Base-by-base conservation (phyloP, 2,329 filamentous ascomycete genomes). In the Cytospora chrysosperma region DNA sequence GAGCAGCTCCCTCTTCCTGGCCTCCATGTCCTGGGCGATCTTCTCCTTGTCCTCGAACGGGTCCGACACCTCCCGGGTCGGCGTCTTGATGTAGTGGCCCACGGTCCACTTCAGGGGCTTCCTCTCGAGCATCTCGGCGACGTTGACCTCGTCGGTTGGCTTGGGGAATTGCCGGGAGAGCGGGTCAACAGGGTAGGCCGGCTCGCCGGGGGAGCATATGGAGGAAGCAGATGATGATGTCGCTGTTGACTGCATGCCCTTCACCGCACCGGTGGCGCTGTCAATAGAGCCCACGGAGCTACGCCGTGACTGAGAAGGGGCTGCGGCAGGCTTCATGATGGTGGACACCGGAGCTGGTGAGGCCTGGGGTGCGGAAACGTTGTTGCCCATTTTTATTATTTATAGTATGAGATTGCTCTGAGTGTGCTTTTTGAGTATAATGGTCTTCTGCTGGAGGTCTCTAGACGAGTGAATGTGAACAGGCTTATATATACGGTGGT, bases 1-100 rank as follows among this genome's bases (percentile, higher is more conserved):
- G 19, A 81, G 75, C 19, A 85, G 73, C 37, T 81, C 75, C 64
- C 70, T 73, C 76, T 85, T 85, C 30, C 76, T 76, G 40, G 76
- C 75, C 59, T 81, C 80, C 47, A 84, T 75, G 53, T 79, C 76
- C 64, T 71, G 72, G 19, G 72, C 72, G 47, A 75, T 73, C 63
- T 73, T 71, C 53, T 77, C 76, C 53, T 74, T 71, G 63, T 74
- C 70, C 21, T 74, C 63, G 15, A 68, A 69, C 27, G 68, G 21
- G 51, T 67, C 65, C 63, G 66, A 68, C 1, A 40, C 27, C 65
- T 72, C 73, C 61, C 70, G 64, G 30, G 70, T 69, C 65, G 66
- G 55, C 55, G 63, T 52, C 54, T 71, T 73, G 55, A 71, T 66
- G 61, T 71, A 75, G 69, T 77, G 61, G 72, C 75, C 75, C 70